Conservation (phyloP, 2,329 filamentous ascomycete species). For the Hawksworthiomyces lignivorus region DNA sequence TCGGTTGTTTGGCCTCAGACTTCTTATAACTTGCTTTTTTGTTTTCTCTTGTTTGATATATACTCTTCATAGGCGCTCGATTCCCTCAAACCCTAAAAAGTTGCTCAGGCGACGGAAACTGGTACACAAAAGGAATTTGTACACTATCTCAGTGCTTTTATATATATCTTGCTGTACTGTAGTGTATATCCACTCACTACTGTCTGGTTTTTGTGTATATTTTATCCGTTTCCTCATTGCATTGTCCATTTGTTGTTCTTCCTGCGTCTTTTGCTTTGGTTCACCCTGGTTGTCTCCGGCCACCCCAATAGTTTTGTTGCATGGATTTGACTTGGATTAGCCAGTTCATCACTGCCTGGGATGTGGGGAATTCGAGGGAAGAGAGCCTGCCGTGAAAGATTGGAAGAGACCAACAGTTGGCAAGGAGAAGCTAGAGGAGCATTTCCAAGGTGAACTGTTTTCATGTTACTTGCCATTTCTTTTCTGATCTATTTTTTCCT, state of each 20-base stretch:
- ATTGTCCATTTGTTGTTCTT: not conserved
- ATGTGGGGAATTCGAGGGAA: no score
- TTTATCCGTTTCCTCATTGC: no score
- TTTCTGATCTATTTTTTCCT: not conserved
- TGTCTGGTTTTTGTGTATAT: no score
- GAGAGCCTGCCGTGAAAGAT: no score
- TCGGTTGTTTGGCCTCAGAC: slow-evolving; percentile 1
- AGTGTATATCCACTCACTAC: no score
- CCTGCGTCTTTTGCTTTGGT: not conserved
- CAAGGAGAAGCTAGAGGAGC: no score
- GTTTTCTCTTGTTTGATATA: slow-evolving; percentile 19
- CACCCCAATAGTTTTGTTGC: not conserved
- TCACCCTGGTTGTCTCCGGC: no score
- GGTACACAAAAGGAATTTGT: slow-evolving; percentile 13
- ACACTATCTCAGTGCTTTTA: slow-evolving; percentile 9
- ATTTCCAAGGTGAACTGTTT: no score
- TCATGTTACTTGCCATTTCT: not conserved
- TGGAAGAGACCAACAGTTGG: no score
- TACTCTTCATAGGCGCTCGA: slow-evolving; percentile 17
- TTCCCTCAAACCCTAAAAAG: slow-evolving; percentile 7
- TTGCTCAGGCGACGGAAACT: slow-evolving; percentile 14
- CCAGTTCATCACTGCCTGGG: no score
- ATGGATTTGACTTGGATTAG: no score
- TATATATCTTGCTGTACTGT: slow-evolving; percentile 4
- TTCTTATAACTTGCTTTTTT: slow-evolving; percentile 16